These are phyloP conservation scores for Aspergillus puulaauensis DNA, from an alignment of 2,329 filamentous ascomycete species.

Conservation along the genomic window DNA sequence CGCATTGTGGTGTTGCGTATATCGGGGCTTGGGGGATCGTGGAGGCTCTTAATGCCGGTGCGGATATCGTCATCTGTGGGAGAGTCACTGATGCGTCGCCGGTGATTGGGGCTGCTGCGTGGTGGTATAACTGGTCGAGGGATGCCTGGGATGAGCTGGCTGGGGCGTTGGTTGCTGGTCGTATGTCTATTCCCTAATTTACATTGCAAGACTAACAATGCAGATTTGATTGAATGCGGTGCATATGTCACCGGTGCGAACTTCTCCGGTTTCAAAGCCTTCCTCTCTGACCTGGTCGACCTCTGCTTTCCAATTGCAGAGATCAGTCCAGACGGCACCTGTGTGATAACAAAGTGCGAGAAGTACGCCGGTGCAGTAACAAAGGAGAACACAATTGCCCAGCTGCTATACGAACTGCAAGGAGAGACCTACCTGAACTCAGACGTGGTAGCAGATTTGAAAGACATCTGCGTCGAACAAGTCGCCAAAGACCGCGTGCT, in stretches of 20 bases:
- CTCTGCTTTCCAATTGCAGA: background rate
- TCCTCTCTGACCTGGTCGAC: too few species aligned
- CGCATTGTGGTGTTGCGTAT: background rate
- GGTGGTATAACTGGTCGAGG: background rate
- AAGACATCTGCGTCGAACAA: background rate
- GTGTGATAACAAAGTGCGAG: background rate
- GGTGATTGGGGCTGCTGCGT: background rate
- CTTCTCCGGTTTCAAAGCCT: background rate
- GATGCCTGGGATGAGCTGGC: background rate
- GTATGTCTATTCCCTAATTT: too few species aligned
- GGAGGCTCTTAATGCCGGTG: background rate
- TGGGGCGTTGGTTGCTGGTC: background rate
- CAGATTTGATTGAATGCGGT: background rate
- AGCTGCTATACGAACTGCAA: constrained; percentile 2
- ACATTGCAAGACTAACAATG: too few species aligned
- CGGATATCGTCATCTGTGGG: background rate
- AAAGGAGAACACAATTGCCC: background rate
- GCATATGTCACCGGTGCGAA: background rate
- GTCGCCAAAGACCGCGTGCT: background rate
- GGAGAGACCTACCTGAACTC: background rate
- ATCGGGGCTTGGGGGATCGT: background rate
- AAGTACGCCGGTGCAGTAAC: background rate
- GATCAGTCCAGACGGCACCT: background rate
- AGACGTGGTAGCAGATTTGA: background rate
- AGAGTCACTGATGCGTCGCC: background rate